Conservation (phyloP, 306 rosid species). For the Sechiopsis laciniata region DNA sequence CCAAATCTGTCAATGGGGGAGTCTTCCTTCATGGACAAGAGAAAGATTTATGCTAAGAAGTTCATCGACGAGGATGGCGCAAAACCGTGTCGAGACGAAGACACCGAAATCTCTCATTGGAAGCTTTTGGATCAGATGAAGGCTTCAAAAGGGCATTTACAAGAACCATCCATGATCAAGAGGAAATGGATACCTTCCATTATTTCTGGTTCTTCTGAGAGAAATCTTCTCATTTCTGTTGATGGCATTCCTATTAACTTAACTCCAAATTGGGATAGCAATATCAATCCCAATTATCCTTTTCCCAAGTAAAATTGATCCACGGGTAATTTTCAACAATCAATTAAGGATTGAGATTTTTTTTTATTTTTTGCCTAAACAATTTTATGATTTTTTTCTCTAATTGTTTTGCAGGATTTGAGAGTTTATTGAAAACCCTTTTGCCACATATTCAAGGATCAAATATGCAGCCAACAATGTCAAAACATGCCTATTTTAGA, state of each 20-base stretch:
- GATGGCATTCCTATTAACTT: constrained; percentile 44
- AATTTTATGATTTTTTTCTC: not conserved
- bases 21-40: not conserved
- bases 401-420: not conserved
- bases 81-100: not conserved
- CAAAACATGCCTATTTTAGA: constrained; percentile 2
- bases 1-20: constrained; percentile 3
- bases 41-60: not conserved
- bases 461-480: not conserved
- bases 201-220: constrained; percentile 16
- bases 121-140: constrained; percentile 17
- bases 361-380: not conserved
- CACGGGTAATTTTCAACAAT: not conserved
- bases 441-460: not conserved
- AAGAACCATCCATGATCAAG: constrained; percentile 11
- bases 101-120: not conserved
- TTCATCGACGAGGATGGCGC: not conserved
- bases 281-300: constrained; percentile 4
- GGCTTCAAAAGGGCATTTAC: not conserved
- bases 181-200: constrained; percentile 15
- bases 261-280: constrained; percentile 58
- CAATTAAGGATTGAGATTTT: not conserved
- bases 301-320: not conserved
- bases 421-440: constrained; percentile 4
- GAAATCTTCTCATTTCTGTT: constrained; percentile 30